Evolutionary conservation across 2,329 filamentous ascomycete genomes (phyloP).

Genomic region (Ophiostoma quercus): DNA sequence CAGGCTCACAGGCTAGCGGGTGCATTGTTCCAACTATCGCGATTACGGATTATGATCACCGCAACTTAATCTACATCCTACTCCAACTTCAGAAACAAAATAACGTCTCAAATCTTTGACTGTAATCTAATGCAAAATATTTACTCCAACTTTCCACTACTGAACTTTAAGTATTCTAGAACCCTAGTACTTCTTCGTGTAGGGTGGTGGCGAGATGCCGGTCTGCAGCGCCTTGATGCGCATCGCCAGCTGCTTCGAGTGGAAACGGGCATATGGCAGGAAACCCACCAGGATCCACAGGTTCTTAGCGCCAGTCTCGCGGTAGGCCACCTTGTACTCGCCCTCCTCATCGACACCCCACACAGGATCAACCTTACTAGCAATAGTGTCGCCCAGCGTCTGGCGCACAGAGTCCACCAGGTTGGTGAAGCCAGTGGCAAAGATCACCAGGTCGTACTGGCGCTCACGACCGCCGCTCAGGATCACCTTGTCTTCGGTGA

Average conservation of each 20-base stretch:
- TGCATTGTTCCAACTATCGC: too few relatives aligned
- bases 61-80: background rate
- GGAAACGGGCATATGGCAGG: slow-evolving; percentile 35
- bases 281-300: slow-evolving; percentile 39
- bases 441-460: slow-evolving; percentile 41
- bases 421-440: slow-evolving; percentile 47
- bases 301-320: slow-evolving; percentile 34
- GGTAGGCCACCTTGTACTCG: slow-evolving; percentile 37
- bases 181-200: slow-evolving; percentile 16
- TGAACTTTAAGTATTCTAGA: too few relatives aligned
- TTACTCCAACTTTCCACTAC: background rate
- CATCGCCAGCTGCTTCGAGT: slow-evolving; percentile 35
- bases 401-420: slow-evolving; percentile 47
- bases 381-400: slow-evolving; percentile 46
- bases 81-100: background rate
- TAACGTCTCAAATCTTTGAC: background rate
- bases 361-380: slow-evolving; percentile 43
- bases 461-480: slow-evolving; percentile 33
- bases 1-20: too few relatives aligned
- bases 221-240: slow-evolving; percentile 32
- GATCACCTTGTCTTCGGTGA: slow-evolving; percentile 34
- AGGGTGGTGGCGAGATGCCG: slow-evolving; percentile 25
- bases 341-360: slow-evolving; percentile 47
- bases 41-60: background rate
- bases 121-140: background rate